Evolutionary conservation across 768 basidiomycete species (phyloP).

Genomic region (Glaciozyma antarctica): DNA sequence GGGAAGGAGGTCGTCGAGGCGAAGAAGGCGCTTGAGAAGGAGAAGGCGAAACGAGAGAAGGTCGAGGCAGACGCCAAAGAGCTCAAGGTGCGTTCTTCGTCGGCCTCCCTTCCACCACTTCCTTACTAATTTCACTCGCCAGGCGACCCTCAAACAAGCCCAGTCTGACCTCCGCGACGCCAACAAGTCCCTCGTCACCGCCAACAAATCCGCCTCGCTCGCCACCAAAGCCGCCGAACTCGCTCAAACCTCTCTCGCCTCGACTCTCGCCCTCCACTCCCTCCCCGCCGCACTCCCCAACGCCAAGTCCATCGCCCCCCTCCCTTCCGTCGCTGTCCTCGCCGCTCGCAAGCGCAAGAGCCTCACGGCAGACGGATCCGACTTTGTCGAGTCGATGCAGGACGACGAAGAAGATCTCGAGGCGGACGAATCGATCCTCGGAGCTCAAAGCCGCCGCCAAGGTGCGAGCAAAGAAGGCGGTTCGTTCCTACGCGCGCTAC

Average conservation of each 20-base stretch:
- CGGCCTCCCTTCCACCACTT: neutral
- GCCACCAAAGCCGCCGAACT: neutral
- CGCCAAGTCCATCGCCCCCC: neutral
- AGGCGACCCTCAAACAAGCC: conserved; percentile 20
- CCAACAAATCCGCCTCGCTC: too few relatives aligned
- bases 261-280: neutral
- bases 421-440: neutral
- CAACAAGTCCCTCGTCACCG: neutral
- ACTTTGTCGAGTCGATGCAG: neutral
- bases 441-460: neutral
- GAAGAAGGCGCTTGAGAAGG: conserved; percentile 16
- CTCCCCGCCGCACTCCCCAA: neutral
- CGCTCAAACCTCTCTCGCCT: neutral
- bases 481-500: neutral
- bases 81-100: conserved; percentile 16
- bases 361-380: neutral
- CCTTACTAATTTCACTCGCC: neutral
- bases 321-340: conserved; percentile 3
- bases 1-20: neutral
- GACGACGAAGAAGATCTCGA: neutral
- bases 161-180: conserved; percentile 8
- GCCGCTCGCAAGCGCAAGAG: neutral
- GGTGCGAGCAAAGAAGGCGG: conserved; percentile 1
- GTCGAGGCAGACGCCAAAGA: conserved; percentile 20
- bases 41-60: conserved; percentile 6